phyloP scores from a whole-genome alignment of 1,284 basidiomycete species.

The Boletus sp. region DNA sequence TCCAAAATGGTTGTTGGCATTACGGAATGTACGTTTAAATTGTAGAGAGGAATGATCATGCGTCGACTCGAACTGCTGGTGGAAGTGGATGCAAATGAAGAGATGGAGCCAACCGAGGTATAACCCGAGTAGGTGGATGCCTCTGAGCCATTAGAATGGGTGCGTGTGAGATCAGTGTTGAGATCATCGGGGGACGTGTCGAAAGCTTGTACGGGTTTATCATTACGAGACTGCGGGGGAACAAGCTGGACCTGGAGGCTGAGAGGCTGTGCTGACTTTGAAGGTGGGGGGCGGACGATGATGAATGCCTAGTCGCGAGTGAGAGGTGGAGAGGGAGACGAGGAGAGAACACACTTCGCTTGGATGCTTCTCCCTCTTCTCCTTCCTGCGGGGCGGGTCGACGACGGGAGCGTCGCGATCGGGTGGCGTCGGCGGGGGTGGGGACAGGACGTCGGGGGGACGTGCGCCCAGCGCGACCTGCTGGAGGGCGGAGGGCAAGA shows the following conservation, averaged over 20 bases:
- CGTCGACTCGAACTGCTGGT: constrained; percentile 57
- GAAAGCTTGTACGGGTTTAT: constrained; percentile 44
- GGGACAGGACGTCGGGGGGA: constrained; percentile 31
- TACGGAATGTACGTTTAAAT: constrained; percentile 91
- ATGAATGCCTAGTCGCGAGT: constrained; percentile 69
- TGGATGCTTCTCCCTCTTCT: constrained; percentile 51
- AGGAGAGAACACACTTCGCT: constrained; percentile 53
- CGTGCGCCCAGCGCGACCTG: constrained; percentile 16
- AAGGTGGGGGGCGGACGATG: constrained; percentile 83
- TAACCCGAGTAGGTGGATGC: constrained; percentile 34
- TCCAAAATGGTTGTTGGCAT: constrained; percentile 90
- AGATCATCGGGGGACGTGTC: constrained; percentile 36
- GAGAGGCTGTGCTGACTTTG: constrained; percentile 83
- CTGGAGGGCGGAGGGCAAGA: constrained; percentile 61
- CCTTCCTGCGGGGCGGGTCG: constrained; percentile 36
- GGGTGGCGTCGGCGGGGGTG: constrained; percentile 12
- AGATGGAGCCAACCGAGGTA: constrained; percentile 54
- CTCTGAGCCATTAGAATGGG: constrained; percentile 47
- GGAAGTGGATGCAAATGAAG: constrained; percentile 57
- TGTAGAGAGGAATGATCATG: constrained; percentile 92
- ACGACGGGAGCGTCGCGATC: neutral
- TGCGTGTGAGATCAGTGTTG: constrained; percentile 39
- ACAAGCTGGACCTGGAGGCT: constrained; percentile 96
- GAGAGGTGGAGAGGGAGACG: constrained; percentile 12
- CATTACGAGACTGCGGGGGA: constrained; percentile 57